Base-by-base conservation (phyloP, 345 rosid genomes). In the Arabidopsis arenosa region DNA sequence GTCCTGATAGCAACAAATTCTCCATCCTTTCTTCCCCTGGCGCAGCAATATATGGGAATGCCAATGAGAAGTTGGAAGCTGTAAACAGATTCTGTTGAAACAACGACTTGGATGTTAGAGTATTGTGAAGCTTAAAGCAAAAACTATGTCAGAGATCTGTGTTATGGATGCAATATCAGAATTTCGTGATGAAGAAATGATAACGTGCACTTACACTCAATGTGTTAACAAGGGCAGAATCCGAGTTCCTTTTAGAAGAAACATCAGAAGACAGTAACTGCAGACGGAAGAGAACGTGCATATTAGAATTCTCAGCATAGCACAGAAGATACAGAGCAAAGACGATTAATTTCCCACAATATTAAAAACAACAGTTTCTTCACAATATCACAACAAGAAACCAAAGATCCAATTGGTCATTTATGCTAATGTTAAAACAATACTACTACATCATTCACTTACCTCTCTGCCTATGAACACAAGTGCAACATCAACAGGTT, bases 401-500 rank as follows among this genome's bases (percentile, higher is more conserved):
- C 49, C 35, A 53, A 66, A 9, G 47, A 30, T 39, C 28, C 36
- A 45, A 8, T 37, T 6, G 8, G 13, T n/a, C 17, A 48, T 15
- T 30, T 9, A 45, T 12, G 28, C 28, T n/a, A 70, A 9, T 58
- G 49, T 9, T 47, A 51, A 72, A 45, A 23, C 0, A 15, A 72
- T 0, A 8, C 21, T 6, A 48, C 9, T 21, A 67, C 17, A 71
- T 63, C 26, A 36, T 14, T 15, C 60, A 44, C 14, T 30, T 83
- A 95, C 99, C 94, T 89, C 88, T 78, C 89, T 84, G 68, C 99
- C 98, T 26, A 93, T 83, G 85, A 95, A 93, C 76, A 95, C 86
- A 76, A 90, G 85, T 5, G 94, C 97, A 18, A 93, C 80, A 76
- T 89, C 97, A 75, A 85, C 80, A 48, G 86, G 60, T 36, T 83